Base-by-base conservation (phyloP, 306 rosid species). In the Vigna unguiculata region DNA sequence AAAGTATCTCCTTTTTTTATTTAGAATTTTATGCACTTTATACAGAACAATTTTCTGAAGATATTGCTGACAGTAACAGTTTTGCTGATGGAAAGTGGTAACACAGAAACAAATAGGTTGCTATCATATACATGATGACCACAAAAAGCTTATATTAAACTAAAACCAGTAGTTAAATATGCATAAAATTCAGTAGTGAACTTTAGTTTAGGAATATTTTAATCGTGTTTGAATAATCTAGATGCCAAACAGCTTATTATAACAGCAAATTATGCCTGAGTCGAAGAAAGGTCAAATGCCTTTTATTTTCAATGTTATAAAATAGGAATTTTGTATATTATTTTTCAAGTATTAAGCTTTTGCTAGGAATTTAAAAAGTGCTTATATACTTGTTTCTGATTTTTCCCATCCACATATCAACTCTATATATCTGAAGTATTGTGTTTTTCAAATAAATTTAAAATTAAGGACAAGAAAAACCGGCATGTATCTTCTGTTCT, bases 401-500 rank as follows among this genome's bases (percentile, higher is more conserved):
- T 58, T 87, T 34, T 60, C 3, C 48, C 48, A 43, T 41, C 3
- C 41, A 65, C 58, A 14, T 60, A 46, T 64, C 58, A 71, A 53
- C 67, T 80, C 22, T 43, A 24, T 53, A 69, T 51, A 74, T 72
- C 3, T 25, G 63, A 64, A 53, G 22, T 40, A 22, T 47, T 38
- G 45, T 45, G 13, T 28, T 61, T 77, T 72, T 53, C 21, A 57
- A 53, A 74, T 64, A 52, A 69, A 40, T 51, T 72, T 63, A 15
- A 41, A 72, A 45, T 40, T 64, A 64, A 49, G 53, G 43, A 48
- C 16, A 43, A 75, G 67, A 79, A 64, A 32, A 17, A 36, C 28
- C 54, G n/a, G 51, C 72, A 61, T 74, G 3, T 19, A 52, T 74
- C 71, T 64, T 86, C 57, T 81, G 69, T 71, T 82, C 60, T 32